Evolutionary conservation across 306 rosid species (phyloP), one percentile per base, ranked within the genome.

Genomic region (Sechiopsis laciniata): DNA sequence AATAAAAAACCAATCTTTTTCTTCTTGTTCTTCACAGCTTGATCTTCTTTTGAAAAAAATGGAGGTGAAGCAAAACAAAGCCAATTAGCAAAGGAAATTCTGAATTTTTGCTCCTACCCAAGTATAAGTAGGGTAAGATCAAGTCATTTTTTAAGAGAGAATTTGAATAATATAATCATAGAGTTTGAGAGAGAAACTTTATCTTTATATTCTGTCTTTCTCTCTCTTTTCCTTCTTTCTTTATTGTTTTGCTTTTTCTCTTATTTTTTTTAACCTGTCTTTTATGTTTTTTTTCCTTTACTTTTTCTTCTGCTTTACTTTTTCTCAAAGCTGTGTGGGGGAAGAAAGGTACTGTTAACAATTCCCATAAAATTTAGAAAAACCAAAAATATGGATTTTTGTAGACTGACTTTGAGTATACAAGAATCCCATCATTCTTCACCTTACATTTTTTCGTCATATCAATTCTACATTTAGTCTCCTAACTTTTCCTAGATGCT

Each of bases 281-380:
- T 29, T 53, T 11, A 53, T 68, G 59, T 83, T 76, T 70, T 59
- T 59, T 15, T 84, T 78, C 84, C 78, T 72, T 74, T 51, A 83
- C 73, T 80, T 80, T 79, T 75, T 42, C 54, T 66, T 73, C 74
- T 75, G 80, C 78, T 71, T 76, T 76, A 50, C 79, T 84, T 94
- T 94, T 71, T 85, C 92, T 84, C 88, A 94, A 89, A 91, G 97
- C 55, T 72, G 76, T 35, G 76, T 83, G 89, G 91, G 85, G 78
- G 88, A 86, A 79, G 84, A 88, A 93, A 94, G 87, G 93, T 78
- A 13, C 7, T 11, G 14, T 78, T 78, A 83, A 80, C 86, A 80
- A 82, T 87, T 87, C 88, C 86, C 72, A 55, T 81, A 80, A 74
- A 84, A 83, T 87, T 86, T 77, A 78, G 68, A 80, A 86, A 86